These are phyloP conservation scores for Starmerella asiatica DNA, from an alignment of 805 yeast genomes.

Conservation along the genomic window DNA sequence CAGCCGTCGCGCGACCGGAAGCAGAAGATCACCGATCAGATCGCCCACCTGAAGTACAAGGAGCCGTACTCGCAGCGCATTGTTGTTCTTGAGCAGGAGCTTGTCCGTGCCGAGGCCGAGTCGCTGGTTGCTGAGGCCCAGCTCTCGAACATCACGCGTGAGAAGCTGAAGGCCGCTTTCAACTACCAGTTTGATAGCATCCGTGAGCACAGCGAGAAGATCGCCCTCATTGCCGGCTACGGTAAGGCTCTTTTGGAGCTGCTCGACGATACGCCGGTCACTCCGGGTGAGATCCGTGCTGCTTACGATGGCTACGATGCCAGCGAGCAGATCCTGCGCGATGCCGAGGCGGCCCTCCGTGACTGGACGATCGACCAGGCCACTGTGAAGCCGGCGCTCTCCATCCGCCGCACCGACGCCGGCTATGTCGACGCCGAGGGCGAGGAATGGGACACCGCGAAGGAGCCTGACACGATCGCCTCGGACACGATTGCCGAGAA, in stretches of 20 bases:
- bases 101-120: constrained; percentile 98
- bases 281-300: constrained; percentile 98
- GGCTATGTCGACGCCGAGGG: constrained; percentile 29
- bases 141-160: constrained; percentile 94
- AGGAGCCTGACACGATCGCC: constrained; percentile 26
- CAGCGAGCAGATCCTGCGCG: constrained; percentile 92
- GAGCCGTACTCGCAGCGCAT: constrained; percentile 97
- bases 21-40: constrained; percentile 93
- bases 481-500: constrained; percentile 16
- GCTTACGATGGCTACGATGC: constrained; percentile 98
- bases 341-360: constrained; percentile 89
- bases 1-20: constrained; percentile 98
- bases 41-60: constrained; percentile 94
- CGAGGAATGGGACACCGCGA: constrained; percentile 29
- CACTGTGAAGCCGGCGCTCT: constrained; percentile 82
- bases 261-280: constrained; percentile 90
- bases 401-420: constrained; percentile 57
- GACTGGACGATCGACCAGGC: constrained; percentile 96
- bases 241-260: constrained; percentile 95
- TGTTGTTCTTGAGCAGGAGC: constrained; percentile 90
- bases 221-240: constrained; percentile 95
- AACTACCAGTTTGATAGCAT: constrained; percentile 91
- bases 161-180: constrained; percentile 93
- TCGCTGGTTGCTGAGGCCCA: constrained; percentile 98
- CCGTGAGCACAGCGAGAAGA: constrained; percentile 90